Evolutionary conservation across 2,329 filamentous ascomycete genomes (phyloP), one percentile per base, ranked within the genome.

Genomic region (Septoria petroselini): DNA sequence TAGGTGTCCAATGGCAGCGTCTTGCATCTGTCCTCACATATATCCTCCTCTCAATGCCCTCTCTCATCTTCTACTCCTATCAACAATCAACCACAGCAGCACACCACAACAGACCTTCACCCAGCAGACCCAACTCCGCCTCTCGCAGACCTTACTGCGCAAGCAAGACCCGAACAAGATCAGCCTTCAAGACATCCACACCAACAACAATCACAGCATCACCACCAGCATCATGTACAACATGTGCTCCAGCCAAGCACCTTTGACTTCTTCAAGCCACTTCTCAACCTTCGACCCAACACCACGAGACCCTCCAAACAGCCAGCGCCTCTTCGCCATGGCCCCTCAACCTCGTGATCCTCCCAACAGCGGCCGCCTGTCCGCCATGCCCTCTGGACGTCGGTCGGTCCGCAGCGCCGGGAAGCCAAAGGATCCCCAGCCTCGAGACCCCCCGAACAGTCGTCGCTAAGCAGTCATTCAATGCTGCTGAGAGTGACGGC

Each of bases 381-480:
- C 15, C 40, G 14, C 39, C 11, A 49, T 34, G 45, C 27, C 27
- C n/a, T 7, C 45, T 11, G 17, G 14, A 30, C 15, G 27, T 19
- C 37, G 37, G 41, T 4, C n/a, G 15, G 4, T 14, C 29, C 29
- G 29, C 18, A 15, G 5, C 21, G 27, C 27, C 41, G 18, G 45
- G 14, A 12, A 9, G 7, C 7, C 18, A 18, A 46, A 35, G 4
- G 35, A 48, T 8, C 47, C 47, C 7, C 29, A 42, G 8, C 40
- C 47, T 7, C 39, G 47, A 29, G 39, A 42, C 21, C 39, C 47
- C 12, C 47, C 47, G 23, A 30, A 37, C 15, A 41, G 39, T 21
- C 47, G 47, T 29, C 33, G 31, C 40, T 50, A 35, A 43, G 23
- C 12, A 46, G 39, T 17, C 25, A 11, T 3, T 5, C 15, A 12